These are phyloP conservation scores for Kokia cookei DNA, from an alignment of 441 rosid genomes.

Conservation along the genomic window DNA sequence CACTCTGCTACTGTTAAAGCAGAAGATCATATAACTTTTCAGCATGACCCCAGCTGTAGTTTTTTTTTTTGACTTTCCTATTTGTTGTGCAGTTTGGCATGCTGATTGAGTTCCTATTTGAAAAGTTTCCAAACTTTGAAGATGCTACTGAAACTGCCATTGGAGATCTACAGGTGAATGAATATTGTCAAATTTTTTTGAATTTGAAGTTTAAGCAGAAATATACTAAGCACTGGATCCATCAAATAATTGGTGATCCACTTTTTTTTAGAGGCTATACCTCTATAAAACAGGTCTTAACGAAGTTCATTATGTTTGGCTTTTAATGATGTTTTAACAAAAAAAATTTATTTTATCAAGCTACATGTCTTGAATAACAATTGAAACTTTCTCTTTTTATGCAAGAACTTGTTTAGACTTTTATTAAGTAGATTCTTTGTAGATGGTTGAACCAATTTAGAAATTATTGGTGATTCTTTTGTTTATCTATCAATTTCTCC, in stretches of 20 bases:
- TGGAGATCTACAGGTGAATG: constrained; percentile 84
- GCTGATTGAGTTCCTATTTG: constrained; percentile 90
- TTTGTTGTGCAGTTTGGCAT: constrained; percentile 77
- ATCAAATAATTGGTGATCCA: neutral
- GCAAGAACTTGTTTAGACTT: neutral
- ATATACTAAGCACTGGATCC: neutral
- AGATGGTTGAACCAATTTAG: neutral
- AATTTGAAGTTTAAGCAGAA: constrained; percentile 4
- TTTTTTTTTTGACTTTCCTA: neutral
- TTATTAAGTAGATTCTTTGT: neutral
- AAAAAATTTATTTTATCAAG: neutral
- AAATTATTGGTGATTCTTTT: neutral
- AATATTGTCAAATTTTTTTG: constrained; percentile 5
- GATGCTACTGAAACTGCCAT: constrained; percentile 67
- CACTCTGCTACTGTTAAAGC: neutral
- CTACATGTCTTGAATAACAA: neutral
- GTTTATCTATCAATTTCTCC: neutral
- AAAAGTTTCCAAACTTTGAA: constrained; percentile 62
- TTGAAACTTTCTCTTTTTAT: neutral
- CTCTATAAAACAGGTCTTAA: neutral
- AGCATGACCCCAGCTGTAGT: neutral
- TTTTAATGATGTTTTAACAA: neutral
- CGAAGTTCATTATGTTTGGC: neutral
- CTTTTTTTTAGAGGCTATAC: neutral
- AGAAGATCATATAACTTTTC: neutral